Percentiles rank a stretch among this genome's conserved stretches.
Evolutionary conservation across 441 rosid species (phyloP).

Genomic region (Populus hybrid): DNA sequence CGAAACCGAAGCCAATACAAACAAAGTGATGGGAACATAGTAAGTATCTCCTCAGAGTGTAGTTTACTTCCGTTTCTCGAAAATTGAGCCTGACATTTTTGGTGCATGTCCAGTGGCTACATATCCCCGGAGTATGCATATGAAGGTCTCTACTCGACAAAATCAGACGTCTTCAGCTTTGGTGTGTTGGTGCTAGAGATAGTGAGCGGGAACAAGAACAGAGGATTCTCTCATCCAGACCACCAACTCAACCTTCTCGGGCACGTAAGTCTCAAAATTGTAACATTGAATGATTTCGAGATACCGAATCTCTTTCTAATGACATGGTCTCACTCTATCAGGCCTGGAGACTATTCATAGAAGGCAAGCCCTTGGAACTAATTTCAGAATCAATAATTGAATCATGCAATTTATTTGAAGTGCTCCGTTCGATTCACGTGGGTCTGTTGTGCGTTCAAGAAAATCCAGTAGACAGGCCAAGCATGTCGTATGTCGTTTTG

Average conservation of each 20-base stretch:
- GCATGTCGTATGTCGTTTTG: conserved; percentile 11
- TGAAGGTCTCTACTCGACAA: too few relatives aligned
- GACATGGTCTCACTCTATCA: neutral
- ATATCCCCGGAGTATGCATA: too few relatives aligned
- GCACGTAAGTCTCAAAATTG: conserved; percentile 6
- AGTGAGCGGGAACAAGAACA: conserved; percentile 13
- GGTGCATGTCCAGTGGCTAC: too few relatives aligned
- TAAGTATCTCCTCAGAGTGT: too few relatives aligned
- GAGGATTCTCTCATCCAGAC: neutral
- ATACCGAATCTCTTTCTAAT: neutral
- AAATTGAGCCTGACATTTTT: too few relatives aligned
- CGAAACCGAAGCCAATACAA: too few relatives aligned
- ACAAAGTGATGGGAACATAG: too few relatives aligned
- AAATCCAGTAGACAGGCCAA: conserved; percentile 9
- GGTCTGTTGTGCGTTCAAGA: too few relatives aligned
- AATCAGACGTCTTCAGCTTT: too few relatives aligned
- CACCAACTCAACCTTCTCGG: conserved; percentile 10
- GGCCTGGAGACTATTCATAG: conserved; percentile 24
- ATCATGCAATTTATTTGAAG: conserved; percentile 5
- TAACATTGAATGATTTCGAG: neutral
- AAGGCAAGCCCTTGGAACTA: conserved; percentile 12
- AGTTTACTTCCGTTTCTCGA: too few relatives aligned
- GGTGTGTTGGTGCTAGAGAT: too few relatives aligned
- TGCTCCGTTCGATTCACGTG: conserved; percentile 21
- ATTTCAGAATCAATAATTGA: neutral